Conservation (phyloP, 1,284 basidiomycete genomes). For the Microbotryum lychnidis-dioicae region DNA sequence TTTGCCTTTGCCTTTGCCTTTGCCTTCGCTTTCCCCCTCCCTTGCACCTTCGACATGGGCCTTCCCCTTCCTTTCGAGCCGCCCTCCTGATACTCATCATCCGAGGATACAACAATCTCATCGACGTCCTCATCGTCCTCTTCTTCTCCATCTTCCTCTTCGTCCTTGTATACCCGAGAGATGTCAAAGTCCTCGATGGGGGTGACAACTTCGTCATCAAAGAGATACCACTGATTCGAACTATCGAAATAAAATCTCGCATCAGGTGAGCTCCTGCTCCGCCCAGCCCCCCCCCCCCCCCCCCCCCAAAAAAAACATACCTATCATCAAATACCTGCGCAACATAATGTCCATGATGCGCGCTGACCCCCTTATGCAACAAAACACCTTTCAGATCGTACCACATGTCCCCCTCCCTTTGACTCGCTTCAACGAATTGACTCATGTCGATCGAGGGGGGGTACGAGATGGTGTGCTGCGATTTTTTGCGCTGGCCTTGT, state of each 20-base stretch:
- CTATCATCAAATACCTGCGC: conserved; percentile 70
- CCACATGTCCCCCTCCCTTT: conserved; percentile 37
- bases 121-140: conserved; percentile 4
- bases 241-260: conserved; percentile 41
- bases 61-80: conserved; percentile 22
- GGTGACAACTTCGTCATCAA: conserved; percentile 62
- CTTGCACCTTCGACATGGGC: conserved; percentile 19
- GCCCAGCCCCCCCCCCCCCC: conserved; percentile 5
- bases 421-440: conserved; percentile 46
- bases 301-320: conserved; percentile 45
- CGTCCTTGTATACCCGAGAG: conserved; percentile 27
- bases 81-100: conserved; percentile 29
- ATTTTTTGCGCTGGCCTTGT: conserved; percentile 52
- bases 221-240: conserved; percentile 70
- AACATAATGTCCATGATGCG: conserved; percentile 86
- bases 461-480: conserved; percentile 65
- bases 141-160: conserved; percentile 29
- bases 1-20: too few species aligned
- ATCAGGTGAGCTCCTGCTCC: conserved; percentile 4
- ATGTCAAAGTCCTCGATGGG: conserved; percentile 29
- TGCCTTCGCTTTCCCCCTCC: neutral
- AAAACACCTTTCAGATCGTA: conserved; percentile 77
- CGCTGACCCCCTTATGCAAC: conserved; percentile 73
- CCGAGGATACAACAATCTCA: neutral
- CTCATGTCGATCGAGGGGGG: conserved; percentile 66